A percentile compares a stretch with the other conserved stretches of the same genome.
Conservation (phyloP, 2,329 filamentous ascomycete species). For the Tolypocladium album region DNA sequence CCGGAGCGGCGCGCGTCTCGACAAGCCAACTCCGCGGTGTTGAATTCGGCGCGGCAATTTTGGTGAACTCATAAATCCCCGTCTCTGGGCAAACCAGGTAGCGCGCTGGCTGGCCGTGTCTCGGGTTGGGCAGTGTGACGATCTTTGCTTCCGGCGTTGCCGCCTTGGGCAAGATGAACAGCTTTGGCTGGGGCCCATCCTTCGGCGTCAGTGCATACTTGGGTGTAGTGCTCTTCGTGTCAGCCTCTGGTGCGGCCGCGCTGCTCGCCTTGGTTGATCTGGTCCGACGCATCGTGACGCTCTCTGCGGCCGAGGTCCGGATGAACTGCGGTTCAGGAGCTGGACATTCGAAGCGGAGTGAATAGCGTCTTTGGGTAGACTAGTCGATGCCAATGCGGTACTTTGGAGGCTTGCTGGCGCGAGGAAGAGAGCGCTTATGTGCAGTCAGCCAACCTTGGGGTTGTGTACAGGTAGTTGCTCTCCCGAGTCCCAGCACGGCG, state of each 20-base stretch:
- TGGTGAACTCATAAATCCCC: slow-evolving; percentile 56
- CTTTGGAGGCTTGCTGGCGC: not conserved
- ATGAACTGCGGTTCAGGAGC: not conserved
- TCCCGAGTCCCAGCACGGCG: not conserved
- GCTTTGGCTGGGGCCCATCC: slow-evolving; percentile 33
- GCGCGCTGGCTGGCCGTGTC: slow-evolving; percentile 41
- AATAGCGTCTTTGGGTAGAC: not conserved
- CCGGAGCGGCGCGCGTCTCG: slow-evolving; percentile 17
- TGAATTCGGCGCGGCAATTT: slow-evolving; percentile 39
- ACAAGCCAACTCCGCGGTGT: slow-evolving; percentile 54
- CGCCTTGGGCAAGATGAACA: slow-evolving; percentile 52
- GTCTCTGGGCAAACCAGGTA: slow-evolving; percentile 52
- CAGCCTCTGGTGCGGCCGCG: slow-evolving; percentile 12
- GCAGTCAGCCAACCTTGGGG: not conserved
- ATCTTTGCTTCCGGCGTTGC: slow-evolving; percentile 44
- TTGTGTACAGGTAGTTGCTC: not conserved
- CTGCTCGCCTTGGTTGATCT: slow-evolving; percentile 29
- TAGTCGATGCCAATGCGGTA: too few relatives aligned
- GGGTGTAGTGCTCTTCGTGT: slow-evolving; percentile 15
- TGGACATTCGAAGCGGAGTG: not conserved
- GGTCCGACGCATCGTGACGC: slow-evolving; percentile 35
- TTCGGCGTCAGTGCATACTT: slow-evolving; percentile 30
- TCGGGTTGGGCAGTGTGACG: slow-evolving; percentile 49
- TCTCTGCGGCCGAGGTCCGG: not conserved
- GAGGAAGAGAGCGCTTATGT: not conserved